Base-by-base conservation (phyloP, 495 filamentous ascomycete species). In the Aspergillus haitiensis region DNA sequence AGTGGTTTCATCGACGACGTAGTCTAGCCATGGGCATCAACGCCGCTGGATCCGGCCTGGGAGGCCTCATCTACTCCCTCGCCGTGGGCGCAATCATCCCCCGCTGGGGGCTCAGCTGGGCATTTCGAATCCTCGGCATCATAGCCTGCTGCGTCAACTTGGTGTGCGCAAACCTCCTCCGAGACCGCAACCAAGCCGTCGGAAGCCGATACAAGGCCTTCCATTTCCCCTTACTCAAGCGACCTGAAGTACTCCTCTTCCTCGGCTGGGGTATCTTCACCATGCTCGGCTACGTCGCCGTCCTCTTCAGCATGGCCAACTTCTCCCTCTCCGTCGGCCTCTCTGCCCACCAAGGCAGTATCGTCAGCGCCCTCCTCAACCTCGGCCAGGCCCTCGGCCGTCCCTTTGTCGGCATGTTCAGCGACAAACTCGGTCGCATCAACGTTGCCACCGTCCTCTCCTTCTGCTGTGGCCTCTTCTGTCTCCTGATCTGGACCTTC, bases 301-400 rank as follows among this genome's bases (percentile, higher is more conserved):
- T 94, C 8, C 71, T 93, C 27, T 93, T 91, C 74, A 90, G 87
- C 40, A 74, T 95, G 34, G 83, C 88, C 13, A 87, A 88, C 61
- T 94, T 89, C 68, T 85, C 87, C 5, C 72, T 79, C 37, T 79
- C 81, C 1, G 78, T 92, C 13, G 90, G 91, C 4, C 81, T 93
- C 32, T 78, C 79, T 0, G 74, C 84, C 1, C 78, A 78, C 31
- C 88, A 93, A 69, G 89, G 85, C 4, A 87, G 87, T 34, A 74
- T 90, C 47, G 79, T 90, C 12, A 83, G 84, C 1, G 91, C 91
- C 3, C 68, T 94, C 21, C 77, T 93, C 62, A 93, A 90, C 61
- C 72, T 91, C 61, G 81, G 87, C 49, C 84, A 88, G 70, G 86
- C 78, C 5, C 66, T 91, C 46, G 89, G 89, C 6, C 78, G 91